Conservation (phyloP, 495 filamentous ascomycete species). For the Neurospora sp. region DNA sequence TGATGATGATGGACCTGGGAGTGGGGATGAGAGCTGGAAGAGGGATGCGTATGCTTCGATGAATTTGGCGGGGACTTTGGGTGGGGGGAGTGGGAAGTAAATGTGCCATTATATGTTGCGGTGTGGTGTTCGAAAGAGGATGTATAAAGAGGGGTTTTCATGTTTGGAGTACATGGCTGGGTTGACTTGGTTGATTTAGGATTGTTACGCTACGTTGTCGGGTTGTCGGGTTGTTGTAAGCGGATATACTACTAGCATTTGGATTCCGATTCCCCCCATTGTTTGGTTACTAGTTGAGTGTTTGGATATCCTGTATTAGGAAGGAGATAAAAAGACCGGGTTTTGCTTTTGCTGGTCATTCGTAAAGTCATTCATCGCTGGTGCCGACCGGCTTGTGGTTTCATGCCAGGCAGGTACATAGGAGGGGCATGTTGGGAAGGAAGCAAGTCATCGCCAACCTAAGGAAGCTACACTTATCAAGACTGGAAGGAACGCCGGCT, state of each 20-base stretch:
- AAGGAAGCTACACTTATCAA: not conserved
- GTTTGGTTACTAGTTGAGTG: too few species aligned
- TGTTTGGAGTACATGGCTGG: not conserved
- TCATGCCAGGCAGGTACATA: not conserved
- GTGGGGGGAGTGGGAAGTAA: slow-evolving; percentile 3
- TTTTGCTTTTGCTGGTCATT: too few species aligned
- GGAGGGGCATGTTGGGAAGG: not conserved
- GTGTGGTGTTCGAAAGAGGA: not conserved
- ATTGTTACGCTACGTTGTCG: too few species aligned
- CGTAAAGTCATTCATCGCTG: too few species aligned
- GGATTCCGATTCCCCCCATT: too few species aligned
- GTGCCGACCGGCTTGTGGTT: too few species aligned
- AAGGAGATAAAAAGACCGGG: too few species aligned
- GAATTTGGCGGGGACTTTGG: slow-evolving; percentile 21
- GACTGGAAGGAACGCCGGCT: not conserved
- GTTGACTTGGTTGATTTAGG: too few species aligned
- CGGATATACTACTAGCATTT: too few species aligned
- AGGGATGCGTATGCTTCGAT: slow-evolving; percentile 23
- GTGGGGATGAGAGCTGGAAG: slow-evolving; percentile 20
- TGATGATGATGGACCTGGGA: not conserved
- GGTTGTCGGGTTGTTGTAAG: too few species aligned
- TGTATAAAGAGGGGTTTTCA: not conserved
- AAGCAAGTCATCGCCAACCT: not conserved
- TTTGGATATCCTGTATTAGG: too few species aligned
- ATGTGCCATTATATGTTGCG: not conserved